phyloP scores from a whole-genome alignment of 78 protist genomes.

The Planoprotostelium fungivorum region DNA sequence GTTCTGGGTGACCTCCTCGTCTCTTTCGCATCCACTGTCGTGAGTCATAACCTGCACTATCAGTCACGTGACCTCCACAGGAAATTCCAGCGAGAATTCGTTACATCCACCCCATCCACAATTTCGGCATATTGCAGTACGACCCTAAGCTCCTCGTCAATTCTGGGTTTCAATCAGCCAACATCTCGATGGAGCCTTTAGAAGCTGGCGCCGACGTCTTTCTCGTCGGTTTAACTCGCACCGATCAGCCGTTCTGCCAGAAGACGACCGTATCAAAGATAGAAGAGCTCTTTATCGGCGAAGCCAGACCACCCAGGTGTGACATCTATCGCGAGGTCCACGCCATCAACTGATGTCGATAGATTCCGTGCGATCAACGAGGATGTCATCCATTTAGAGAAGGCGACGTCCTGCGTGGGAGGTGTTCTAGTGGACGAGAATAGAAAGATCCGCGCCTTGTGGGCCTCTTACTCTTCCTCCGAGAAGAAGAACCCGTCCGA shows the following conservation, averaged over 20 bases:
- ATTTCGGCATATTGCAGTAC: constrained; percentile 25
- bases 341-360: background rate
- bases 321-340: background rate
- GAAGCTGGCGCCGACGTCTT: background rate
- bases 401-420: background rate
- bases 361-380: constrained; percentile 29
- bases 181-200: background rate
- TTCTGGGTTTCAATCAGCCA: constrained; percentile 2
- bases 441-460: constrained; percentile 11
- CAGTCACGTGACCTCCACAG: background rate
- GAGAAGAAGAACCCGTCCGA: background rate
- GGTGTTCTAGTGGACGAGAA: constrained; percentile 12
- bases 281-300: background rate
- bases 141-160: constrained; percentile 17
- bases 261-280: constrained; percentile 10
- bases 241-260: constrained; percentile 8
- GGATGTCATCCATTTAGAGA: constrained; percentile 21
- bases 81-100: background rate
- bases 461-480: constrained; percentile 13
- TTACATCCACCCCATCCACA: constrained; percentile 46
- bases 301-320: constrained; percentile 19
- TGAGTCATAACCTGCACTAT: background rate
- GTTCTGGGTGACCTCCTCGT: background rate
- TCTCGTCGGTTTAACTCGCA: background rate
- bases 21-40: constrained; percentile 27